A percentile compares a stretch with the other conserved stretches of the same genome.
Evolutionary conservation across 805 yeast species (phyloP).

Genomic region (Starmerella apis): DNA sequence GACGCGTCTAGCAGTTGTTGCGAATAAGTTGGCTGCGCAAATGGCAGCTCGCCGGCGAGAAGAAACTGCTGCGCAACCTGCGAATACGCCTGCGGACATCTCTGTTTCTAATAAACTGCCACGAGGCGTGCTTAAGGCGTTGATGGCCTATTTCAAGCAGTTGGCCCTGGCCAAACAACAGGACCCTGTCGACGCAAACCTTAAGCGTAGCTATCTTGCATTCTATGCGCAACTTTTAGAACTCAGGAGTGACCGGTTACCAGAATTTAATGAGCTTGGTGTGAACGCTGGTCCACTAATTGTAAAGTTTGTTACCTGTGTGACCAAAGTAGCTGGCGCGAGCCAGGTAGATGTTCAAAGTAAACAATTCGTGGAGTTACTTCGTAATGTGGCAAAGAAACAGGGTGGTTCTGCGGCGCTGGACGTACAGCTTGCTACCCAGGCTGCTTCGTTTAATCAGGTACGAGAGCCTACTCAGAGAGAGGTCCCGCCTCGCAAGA

Average conservation of each 20-base stretch:
- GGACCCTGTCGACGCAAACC: conserved; percentile 15
- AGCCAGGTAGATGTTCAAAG: conserved; percentile 25
- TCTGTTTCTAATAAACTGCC: conserved; percentile 25
- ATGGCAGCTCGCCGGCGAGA: conserved; percentile 4
- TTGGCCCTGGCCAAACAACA: conserved; percentile 23
- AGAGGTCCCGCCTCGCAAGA: conserved; percentile 28
- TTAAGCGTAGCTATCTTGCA: conserved; percentile 39
- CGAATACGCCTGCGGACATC: neutral
- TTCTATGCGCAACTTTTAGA: conserved; percentile 50
- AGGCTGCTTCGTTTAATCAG: neutral
- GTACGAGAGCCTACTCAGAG: neutral
- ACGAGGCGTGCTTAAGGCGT: conserved; percentile 28
- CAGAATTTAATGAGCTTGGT: conserved; percentile 23
- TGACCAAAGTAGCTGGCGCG: conserved; percentile 26
- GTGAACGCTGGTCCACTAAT: conserved; percentile 32
- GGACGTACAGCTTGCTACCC: conserved; percentile 21
- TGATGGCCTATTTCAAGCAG: conserved; percentile 30
- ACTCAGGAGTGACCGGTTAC: conserved; percentile 31
- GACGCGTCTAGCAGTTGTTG: conserved; percentile 46
- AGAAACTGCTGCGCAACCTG: neutral
- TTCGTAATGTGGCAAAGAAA: conserved; percentile 23
- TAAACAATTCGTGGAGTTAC: conserved; percentile 28
- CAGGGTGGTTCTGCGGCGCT: conserved; percentile 20
- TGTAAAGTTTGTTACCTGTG: conserved; percentile 30
- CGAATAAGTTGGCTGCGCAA: conserved; percentile 38